phyloP scores from a whole-genome alignment of 768 basidiomycete species.

The Cystofilobasidium macerans region DNA sequence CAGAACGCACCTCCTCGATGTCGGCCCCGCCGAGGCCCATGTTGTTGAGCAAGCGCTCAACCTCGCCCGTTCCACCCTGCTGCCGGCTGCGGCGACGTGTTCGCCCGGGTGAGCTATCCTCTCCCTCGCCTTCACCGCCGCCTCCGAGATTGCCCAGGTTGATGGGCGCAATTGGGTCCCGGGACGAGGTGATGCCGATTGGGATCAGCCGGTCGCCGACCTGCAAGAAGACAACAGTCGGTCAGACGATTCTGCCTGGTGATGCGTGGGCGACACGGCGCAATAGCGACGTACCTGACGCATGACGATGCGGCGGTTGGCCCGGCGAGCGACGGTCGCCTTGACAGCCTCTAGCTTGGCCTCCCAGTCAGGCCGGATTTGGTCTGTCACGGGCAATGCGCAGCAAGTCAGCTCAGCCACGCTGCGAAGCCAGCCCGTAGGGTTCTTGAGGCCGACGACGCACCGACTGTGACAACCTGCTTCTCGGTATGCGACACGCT shows the following conservation, averaged over 20 bases:
- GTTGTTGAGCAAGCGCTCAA: conserved; percentile 51
- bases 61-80: conserved; percentile 41
- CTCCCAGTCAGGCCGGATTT: conserved; percentile 98
- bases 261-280: background rate
- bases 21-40: conserved; percentile 75
- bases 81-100: conserved; percentile 42
- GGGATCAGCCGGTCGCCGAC: conserved; percentile 95
- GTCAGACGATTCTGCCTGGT: background rate
- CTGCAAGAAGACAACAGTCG: conserved; percentile 12
- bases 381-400: conserved; percentile 48
- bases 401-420: background rate
- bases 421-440: conserved; percentile 13
- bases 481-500: conserved; percentile 74
- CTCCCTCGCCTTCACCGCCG: conserved; percentile 3
- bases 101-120: conserved; percentile 36
- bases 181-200: conserved; percentile 74
- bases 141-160: conserved; percentile 26
- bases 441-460: conserved; percentile 30
- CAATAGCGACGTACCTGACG: conserved; percentile 54
- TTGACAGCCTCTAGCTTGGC: conserved; percentile 84
- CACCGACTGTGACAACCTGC: conserved; percentile 84
- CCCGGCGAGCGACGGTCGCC: conserved; percentile 88
- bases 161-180: conserved; percentile 50
- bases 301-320: conserved; percentile 94
- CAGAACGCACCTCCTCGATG: conserved; percentile 66